phyloP scores from a whole-genome alignment of 495 filamentous ascomycete species.

The Oleoguttula mirabilis region DNA sequence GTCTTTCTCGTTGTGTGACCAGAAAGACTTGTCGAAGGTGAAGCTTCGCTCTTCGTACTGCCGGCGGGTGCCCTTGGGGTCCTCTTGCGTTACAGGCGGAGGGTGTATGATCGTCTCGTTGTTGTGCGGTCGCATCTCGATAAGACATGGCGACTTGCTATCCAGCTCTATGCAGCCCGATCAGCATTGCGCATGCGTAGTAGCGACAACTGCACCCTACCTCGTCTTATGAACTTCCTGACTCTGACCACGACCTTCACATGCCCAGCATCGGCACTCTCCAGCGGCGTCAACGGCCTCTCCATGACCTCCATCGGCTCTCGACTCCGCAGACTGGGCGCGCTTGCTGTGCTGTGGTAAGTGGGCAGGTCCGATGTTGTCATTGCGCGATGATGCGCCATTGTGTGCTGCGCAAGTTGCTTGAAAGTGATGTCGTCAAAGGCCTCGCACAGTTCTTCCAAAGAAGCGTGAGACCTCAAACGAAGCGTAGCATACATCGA shows the following conservation, averaged over 20 bases:
- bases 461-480: constrained; percentile 7
- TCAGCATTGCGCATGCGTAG: background rate
- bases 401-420: background rate
- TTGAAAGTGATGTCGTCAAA: constrained; percentile 10
- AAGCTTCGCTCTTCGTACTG: constrained; percentile 79
- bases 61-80: constrained; percentile 59
- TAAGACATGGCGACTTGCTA: constrained; percentile 67
- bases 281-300: constrained; percentile 21
- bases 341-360: constrained; percentile 28
- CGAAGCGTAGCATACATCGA: constrained; percentile 13
- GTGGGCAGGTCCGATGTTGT: constrained; percentile 2
- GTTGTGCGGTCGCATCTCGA: constrained; percentile 75
- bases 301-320: constrained; percentile 24
- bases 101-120: constrained; percentile 71
- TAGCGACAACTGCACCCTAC: constrained; percentile 42
- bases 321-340: constrained; percentile 27
- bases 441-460: constrained; percentile 13
- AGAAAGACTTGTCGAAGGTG: constrained; percentile 95
- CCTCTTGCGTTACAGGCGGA: constrained; percentile 52
- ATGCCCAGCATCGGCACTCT: constrained; percentile 63
- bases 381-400: constrained; percentile 15
- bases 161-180: constrained; percentile 53
- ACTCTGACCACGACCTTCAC: constrained; percentile 91
- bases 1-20: constrained; percentile 70
- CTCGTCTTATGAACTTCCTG: constrained; percentile 76